Percentiles rank a stretch among this genome's conserved stretches.
Evolutionary conservation across 306 rosid genomes (phyloP).

Genomic region (Albizia julibrissin): DNA sequence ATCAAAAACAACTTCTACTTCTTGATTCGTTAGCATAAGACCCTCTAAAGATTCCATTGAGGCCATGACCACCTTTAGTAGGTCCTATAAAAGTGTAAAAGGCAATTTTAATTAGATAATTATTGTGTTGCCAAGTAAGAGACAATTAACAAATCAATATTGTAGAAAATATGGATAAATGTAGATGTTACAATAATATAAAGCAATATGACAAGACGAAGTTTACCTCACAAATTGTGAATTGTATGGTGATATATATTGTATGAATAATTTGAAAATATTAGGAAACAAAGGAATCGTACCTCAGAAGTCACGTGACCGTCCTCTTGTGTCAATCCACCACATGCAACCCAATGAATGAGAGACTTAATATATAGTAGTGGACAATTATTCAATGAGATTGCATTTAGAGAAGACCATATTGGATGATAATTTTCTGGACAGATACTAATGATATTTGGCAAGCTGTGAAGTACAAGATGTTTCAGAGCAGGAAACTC

Average conservation of each 20-base stretch:
- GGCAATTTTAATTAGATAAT: no score
- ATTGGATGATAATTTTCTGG: neutral
- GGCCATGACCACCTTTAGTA: neutral
- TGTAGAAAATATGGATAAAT: neutral
- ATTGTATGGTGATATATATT: neutral
- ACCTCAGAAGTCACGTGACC: neutral
- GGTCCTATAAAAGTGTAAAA: neutral
- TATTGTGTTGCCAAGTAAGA: no score
- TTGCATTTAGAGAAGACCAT: neutral
- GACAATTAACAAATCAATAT: no score
- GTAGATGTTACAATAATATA: no score
- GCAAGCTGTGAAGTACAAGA: neutral
- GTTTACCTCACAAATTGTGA: neutral
- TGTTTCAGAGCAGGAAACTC: neutral
- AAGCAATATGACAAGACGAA: neutral
- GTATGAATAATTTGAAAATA: no score
- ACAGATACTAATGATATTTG: neutral
- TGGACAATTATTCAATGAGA: neutral
- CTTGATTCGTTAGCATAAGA: rapidly evolving
- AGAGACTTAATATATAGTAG: neutral
- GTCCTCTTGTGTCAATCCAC: neutral
- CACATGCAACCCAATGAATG: neutral
- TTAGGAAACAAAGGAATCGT: neutral
- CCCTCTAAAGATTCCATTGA: neutral
- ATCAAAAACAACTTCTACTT: neutral